Evolutionary conservation across 345 rosid species (phyloP).

Genomic region (Pistacia atlantica): DNA sequence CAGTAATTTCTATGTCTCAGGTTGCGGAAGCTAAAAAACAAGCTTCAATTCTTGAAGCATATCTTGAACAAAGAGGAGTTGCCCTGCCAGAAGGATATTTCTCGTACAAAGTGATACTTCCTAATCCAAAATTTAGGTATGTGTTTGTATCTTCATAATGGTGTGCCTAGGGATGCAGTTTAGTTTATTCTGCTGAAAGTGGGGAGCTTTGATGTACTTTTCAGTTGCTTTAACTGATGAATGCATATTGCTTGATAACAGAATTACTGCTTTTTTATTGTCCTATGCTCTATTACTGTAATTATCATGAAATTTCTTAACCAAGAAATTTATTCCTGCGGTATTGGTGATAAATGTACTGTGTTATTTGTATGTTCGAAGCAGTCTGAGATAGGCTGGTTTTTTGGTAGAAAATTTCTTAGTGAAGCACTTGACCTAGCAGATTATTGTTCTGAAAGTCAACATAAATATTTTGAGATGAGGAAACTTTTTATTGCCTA

Average conservation of each 20-base stretch:
- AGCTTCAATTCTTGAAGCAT: constrained; percentile 77
- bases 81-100: constrained; percentile 72
- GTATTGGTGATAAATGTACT: background rate
- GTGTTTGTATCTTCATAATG: constrained; percentile 4
- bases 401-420: background rate
- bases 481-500: background rate
- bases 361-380: background rate
- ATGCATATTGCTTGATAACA: background rate
- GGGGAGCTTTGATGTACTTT: background rate
- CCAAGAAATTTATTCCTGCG: background rate
- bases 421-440: background rate
- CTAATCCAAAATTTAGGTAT: constrained; percentile 88
- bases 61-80: constrained; percentile 89
- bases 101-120: constrained; percentile 81
- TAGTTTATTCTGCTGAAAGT: background rate
- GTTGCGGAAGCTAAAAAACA: constrained; percentile 57
- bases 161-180: background rate
- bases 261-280: background rate
- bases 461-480: background rate
- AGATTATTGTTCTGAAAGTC: background rate
- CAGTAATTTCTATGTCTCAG: constrained; percentile 37
- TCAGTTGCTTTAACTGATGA: constrained; percentile 9
- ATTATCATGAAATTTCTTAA: background rate
- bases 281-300: background rate
- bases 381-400: background rate